A percentile compares a stretch with the other conserved stretches of the same genome.
phyloP scores from a whole-genome alignment of 257 asterid genomes.

The Nicotiana attenuata region DNA sequence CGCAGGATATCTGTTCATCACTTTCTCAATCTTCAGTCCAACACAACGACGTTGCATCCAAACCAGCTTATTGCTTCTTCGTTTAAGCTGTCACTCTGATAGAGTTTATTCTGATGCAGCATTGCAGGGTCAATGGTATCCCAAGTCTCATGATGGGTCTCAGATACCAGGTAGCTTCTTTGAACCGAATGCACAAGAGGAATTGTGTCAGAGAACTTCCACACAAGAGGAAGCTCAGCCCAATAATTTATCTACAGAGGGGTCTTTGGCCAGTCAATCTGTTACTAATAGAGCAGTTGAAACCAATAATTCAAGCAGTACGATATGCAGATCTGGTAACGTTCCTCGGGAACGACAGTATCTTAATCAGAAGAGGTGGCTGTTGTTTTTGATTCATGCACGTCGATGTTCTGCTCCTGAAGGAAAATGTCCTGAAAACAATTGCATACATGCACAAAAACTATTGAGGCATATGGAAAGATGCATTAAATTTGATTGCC shows the following conservation, averaged over 20 bases:
- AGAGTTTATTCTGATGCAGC: constrained; percentile 45
- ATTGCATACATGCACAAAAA: constrained; percentile 62
- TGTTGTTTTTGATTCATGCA: constrained; percentile 83
- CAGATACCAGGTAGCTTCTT: constrained; percentile 36
- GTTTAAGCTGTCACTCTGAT: constrained; percentile 42
- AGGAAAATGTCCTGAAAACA: constrained; percentile 70
- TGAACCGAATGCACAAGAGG: constrained; percentile 46
- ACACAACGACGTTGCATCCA: constrained; percentile 47
- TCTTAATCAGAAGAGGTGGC: constrained; percentile 74
- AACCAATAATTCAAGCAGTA: constrained; percentile 34
- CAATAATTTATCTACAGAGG: constrained; percentile 64
- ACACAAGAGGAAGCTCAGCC: constrained; percentile 63
- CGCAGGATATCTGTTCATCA: constrained; percentile 39
- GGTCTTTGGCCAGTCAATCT: constrained; percentile 50
- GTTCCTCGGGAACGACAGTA: constrained; percentile 55
- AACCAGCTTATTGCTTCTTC: constrained; percentile 48
- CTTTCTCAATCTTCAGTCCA: constrained; percentile 49
- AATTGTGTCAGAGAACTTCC: constrained; percentile 49
- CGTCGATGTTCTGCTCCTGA: constrained; percentile 73
- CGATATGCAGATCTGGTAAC: constrained; percentile 33
- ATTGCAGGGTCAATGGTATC: constrained; percentile 48
- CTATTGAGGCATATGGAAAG: constrained; percentile 60
- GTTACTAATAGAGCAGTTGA: constrained; percentile 41
- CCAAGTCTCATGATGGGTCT: constrained; percentile 57
- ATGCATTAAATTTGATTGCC: constrained; percentile 48